Base-by-base conservation (phyloP, 179 eudicot species). In the Carnegiea gigantea region DNA sequence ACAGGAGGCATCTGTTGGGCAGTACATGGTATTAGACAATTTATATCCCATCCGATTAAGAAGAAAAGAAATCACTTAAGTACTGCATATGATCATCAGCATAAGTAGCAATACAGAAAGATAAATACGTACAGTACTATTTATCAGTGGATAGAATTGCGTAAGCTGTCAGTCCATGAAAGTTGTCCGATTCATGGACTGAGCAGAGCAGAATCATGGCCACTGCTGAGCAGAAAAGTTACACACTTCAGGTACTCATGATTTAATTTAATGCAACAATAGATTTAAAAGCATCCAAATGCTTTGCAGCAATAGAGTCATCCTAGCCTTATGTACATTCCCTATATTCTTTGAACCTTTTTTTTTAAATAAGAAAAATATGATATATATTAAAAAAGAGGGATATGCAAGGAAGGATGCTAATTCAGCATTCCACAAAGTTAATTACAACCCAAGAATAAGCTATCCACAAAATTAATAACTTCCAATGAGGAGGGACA, bases 331-430 rank as follows among this genome's bases (percentile, higher is more conserved):
- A 49, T 82, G 85, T 78, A 81, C 51, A 85, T 85, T 87, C 68
- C 92, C 93, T 78, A 30, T 80, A 80, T 85, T 89, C 82, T 65
- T 64, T 54, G 93, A 85, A 70, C 97, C 97, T 77, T 86, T 77
- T 28, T 28, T 28, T 28, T 28, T 0, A 0, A 28, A 28, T 28
- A 28, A 28, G 30, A 28, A 33, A 33, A 33, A 33, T 33, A 33
- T 33, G 36, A 33, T 33, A 33, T 0, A 33, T 33, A 33, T 33
- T 33, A 33, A 33, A 33, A 33, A 33, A 3, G 36, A 3, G 36
- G 36, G 36, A 33, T 33, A 3, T 33, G 3, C 36, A 33, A 33
- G 36, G 36, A 33, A 33, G 36, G 36, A 33, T 33, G 36, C 36
- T 33, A 33, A 33, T 3, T 33, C 3, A 33, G 36, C 36, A 33